Evolutionary conservation across 2,329 filamentous ascomycete species (phyloP), one percentile per base, ranked within the genome.

Genomic region (Alternaria dauci): DNA sequence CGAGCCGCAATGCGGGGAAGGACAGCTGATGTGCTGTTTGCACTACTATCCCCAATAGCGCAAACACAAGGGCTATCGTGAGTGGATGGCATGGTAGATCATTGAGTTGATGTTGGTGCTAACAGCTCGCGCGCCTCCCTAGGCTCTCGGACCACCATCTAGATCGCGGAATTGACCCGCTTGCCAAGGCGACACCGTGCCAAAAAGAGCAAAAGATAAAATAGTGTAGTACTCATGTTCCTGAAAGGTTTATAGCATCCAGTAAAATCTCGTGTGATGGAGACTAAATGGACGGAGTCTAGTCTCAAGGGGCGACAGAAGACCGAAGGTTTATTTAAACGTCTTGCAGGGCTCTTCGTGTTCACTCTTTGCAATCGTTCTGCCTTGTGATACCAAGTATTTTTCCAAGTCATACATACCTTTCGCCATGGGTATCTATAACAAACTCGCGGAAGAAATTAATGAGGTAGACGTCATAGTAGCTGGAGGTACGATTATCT

Each of bases 401-500:
- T 20, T 50, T 36, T 11, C 11, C 20, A n/a, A 16, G 20, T 50
- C 46, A 50, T n/a, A 38, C n/a, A 16, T 9, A 2, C 2, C 8
- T 38, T 34, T 38, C 32, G 56, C 26, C 20, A 73, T 73, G 71
- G 67, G 65, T 48, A 50, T 79, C n/a, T 74, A 77, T 52, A 72
- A 69, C 30, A 78, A 75, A 52, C 69, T 80, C 18, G 76, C 77
- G 47, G 76, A 80, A 28, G 72, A 71, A 12, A 63, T 81, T 18
- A 58, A 78, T 36, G 82, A 84, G 62, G 81, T 85, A 18, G 84
- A 86, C 59, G 79, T 86, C 47, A 83, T 86, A 59, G 80, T 86
- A 55, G 82, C 81, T 4, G 84, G 83, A 69, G 81, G 81, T 81
- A 70, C 20, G 69, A 46, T n/a, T 26, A 26, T 14, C 38, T n/a